Evolutionary conservation across 331 rosid genomes (phyloP).

Genomic region (Erythrophleum ivorense): DNA sequence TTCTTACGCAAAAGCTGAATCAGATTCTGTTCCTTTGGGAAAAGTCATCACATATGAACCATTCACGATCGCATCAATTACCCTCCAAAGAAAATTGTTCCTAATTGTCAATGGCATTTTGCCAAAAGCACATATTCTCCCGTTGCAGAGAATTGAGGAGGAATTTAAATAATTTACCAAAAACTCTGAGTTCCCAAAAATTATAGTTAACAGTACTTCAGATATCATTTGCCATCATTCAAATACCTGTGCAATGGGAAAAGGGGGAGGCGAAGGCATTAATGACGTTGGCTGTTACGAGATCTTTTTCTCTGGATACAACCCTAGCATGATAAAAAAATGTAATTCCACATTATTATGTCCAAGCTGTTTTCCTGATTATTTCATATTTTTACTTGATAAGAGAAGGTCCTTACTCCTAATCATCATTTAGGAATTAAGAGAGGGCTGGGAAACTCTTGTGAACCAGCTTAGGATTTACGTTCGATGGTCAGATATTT

Average conservation of each 20-base stretch:
- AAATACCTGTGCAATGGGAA: no score
- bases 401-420: neutral
- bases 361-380: neutral
- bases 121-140: conserved; percentile 38
- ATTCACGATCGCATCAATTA: conserved; percentile 16
- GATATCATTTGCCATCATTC: no score
- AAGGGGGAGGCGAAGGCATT: no score
- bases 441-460: neutral
- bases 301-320: neutral
- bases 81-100: conserved; percentile 23
- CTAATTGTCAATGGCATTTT: conserved; percentile 28
- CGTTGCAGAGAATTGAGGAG: neutral
- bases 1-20: conserved; percentile 33
- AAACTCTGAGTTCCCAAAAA: neutral
- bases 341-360: neutral
- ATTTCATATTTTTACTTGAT: neutral
- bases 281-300: neutral
- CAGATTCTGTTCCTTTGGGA: conserved; percentile 36
- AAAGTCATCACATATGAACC: conserved; percentile 39
- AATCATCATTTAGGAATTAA: neutral
- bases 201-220: no score
- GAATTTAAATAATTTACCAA: neutral
- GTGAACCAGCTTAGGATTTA: neutral
- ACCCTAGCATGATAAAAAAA: neutral
- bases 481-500: neutral